These are phyloP conservation scores for Colletotrichum caudatum DNA, from an alignment of 2,329 filamentous ascomycete species.

Conservation along the genomic window DNA sequence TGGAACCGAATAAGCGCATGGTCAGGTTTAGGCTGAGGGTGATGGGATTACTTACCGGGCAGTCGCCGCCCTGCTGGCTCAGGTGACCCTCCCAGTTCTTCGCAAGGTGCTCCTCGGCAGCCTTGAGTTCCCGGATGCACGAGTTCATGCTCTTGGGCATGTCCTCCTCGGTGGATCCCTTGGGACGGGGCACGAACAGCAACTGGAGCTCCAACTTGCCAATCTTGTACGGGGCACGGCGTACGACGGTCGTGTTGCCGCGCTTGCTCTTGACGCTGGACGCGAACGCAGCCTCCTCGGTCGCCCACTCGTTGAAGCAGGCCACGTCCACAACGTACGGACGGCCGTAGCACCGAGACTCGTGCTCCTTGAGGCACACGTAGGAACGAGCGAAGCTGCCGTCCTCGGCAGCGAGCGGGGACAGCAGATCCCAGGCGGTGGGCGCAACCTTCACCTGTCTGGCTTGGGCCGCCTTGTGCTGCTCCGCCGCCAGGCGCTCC, in stretches of 20 bases:
- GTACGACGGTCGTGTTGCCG: slow-evolving; percentile 74
- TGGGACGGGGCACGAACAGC: slow-evolving; percentile 93
- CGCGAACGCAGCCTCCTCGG: slow-evolving; percentile 81
- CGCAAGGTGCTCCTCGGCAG: slow-evolving; percentile 83
- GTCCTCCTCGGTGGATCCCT: slow-evolving; percentile 87
- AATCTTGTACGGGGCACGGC: slow-evolving; percentile 94
- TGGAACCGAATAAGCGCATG: slow-evolving; percentile 60
- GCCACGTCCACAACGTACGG: slow-evolving; percentile 89
- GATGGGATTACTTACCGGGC: slow-evolving; percentile 78
- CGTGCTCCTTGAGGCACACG: slow-evolving; percentile 92
- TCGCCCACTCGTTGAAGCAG: slow-evolving; percentile 99
- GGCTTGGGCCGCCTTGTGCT: slow-evolving; percentile 73
- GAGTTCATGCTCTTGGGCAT: slow-evolving; percentile 99
- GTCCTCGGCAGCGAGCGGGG: slow-evolving; percentile 87
- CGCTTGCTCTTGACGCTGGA: slow-evolving; percentile 97
- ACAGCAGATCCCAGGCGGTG: slow-evolving; percentile 87
- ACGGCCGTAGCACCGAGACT: slow-evolving; percentile 87
- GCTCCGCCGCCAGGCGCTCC: slow-evolving; percentile 74
- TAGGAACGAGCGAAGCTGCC: slow-evolving; percentile 96
- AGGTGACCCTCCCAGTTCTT: slow-evolving; percentile 88
- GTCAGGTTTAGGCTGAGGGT: slow-evolving; percentile 37
- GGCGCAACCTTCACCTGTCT: slow-evolving; percentile 73
- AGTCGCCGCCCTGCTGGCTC: slow-evolving; percentile 97
- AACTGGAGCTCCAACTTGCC: slow-evolving; percentile 95
- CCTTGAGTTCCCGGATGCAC: slow-evolving; percentile 91